Percentiles rank a stretch among this genome's conserved stretches.
These are phyloP conservation scores for Vaccinium macrocarpon DNA, from an alignment of 148 eudicot species.

Conservation along the genomic window DNA sequence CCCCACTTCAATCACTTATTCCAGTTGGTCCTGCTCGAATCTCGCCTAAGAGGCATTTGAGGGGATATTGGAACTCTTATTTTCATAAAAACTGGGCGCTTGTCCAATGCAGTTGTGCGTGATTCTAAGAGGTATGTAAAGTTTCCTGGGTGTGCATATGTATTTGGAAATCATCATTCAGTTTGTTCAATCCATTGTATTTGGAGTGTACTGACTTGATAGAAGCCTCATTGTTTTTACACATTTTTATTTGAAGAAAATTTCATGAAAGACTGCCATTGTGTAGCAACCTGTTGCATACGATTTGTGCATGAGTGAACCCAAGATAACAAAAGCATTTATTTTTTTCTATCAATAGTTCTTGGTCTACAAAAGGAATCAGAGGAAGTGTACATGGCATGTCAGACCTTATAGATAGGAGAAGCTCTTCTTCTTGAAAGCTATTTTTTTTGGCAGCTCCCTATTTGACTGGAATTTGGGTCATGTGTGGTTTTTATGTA, in stretches of 20 bases:
- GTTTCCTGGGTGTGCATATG: not conserved
- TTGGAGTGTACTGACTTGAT: not conserved
- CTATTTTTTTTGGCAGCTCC: not conserved
- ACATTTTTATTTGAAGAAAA: not conserved
- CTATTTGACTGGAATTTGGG: not conserved
- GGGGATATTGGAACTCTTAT: not conserved
- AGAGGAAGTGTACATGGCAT: not conserved
- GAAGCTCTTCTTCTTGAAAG: not conserved
- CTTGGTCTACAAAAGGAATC: not conserved
- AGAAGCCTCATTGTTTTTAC: not conserved
- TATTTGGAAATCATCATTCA: not conserved
- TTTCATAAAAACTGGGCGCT: not conserved
- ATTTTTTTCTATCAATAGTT: not conserved
- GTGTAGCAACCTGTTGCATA: not conserved
- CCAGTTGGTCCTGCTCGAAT: not conserved
- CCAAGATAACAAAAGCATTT: not conserved
- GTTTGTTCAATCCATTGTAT: not conserved
- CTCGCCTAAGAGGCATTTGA: not conserved
- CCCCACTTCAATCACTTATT: not conserved
- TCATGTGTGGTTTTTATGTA: not conserved
- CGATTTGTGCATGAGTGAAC: not conserved
- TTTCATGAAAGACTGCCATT: not conserved
- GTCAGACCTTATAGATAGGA: not conserved
- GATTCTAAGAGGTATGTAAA: not conserved
- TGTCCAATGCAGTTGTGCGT: not conserved